Evolutionary conservation across 768 basidiomycete species (phyloP).

Genomic region (Chiua virens): DNA sequence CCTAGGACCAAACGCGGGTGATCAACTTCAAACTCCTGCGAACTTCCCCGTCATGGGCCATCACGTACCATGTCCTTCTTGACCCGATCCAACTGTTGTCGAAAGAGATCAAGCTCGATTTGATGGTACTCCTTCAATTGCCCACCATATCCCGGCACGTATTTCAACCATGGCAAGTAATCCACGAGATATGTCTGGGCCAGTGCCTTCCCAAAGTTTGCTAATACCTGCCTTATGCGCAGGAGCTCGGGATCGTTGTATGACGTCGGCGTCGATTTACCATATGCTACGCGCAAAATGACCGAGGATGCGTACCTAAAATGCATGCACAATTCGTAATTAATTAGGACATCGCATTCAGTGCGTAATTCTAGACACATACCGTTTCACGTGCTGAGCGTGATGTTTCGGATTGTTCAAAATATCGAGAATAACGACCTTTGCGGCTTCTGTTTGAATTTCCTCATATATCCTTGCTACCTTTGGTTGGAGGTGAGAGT

Average conservation of each 20-base stretch:
- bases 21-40: too few species aligned
- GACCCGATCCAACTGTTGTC: conserved; percentile 36
- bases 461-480: conserved; percentile 45
- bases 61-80: conserved; percentile 5
- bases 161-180: conserved; percentile 33
- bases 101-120: conserved; percentile 52
- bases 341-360: not conserved
- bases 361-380: not conserved
- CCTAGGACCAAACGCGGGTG: conserved; percentile 2
- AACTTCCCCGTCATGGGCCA: too few species aligned
- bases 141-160: conserved; percentile 56
- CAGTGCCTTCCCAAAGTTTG: conserved; percentile 32
- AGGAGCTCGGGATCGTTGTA: conserved; percentile 10
- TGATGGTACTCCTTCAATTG: conserved; percentile 51
- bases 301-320: conserved; percentile 22
- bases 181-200: conserved; percentile 33
- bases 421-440: conserved; percentile 17
- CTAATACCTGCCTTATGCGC: conserved; percentile 17
- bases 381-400: conserved; percentile 14
- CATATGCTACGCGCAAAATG: conserved; percentile 25
- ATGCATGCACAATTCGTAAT: not conserved
- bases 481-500: conserved; percentile 53
- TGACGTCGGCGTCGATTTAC: conserved; percentile 23
- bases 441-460: conserved; percentile 38
- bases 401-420: conserved; percentile 16